Evolutionary conservation across 2,329 filamentous ascomycete species (phyloP), one percentile per base, ranked within the genome.

Genomic region (Ophiostoma triangulosporum): DNA sequence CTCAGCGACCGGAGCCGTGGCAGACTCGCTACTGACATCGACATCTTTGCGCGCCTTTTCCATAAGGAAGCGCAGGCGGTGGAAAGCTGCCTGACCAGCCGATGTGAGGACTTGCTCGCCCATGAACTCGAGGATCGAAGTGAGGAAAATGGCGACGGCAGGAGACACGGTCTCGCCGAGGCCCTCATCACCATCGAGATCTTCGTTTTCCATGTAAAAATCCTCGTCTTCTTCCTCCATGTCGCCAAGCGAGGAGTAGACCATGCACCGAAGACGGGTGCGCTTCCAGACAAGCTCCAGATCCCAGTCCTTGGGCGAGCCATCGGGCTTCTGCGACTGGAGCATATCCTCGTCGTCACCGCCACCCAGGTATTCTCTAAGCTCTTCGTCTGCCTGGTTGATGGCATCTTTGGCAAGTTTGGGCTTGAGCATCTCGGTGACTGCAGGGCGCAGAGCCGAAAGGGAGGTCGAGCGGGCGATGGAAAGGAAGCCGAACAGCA

Each of bases 201-300:
- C 79, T 54, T 93, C 88, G 62, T 88, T 81, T 59, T 89, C 82
- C 64, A 94, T 86, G 63, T 88, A 88, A 50, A 83, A 81, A 64
- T 96, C 91, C 66, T 97, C 93, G 60, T 98, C 93, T 60, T 97
- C 90, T 69, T 98, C 93, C 67, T 98, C 94, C 77, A 98, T 83
- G 64, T 98, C 91, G 45, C 93, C 93, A 6, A 98, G 73, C 8
- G 93, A 90, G 8, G 90, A 97, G 66, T 97, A 97, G 22, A 98
- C 91, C 93, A 98, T 98, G 66, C 93, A 95, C 57, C 93, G 81
- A 62, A 98, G 71, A 53, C 93, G 81, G 0, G 90, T 93, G 60
- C 93, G 80, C 71, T 94, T 96, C 90, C 93, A 98, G 17, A 90
- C 84, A 54, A 90, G 75, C 64, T 96, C 87, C n/a, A 95, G 72